phyloP scores from a whole-genome alignment of 2,329 filamentous ascomycete genomes.

The Xylaria sp. region DNA sequence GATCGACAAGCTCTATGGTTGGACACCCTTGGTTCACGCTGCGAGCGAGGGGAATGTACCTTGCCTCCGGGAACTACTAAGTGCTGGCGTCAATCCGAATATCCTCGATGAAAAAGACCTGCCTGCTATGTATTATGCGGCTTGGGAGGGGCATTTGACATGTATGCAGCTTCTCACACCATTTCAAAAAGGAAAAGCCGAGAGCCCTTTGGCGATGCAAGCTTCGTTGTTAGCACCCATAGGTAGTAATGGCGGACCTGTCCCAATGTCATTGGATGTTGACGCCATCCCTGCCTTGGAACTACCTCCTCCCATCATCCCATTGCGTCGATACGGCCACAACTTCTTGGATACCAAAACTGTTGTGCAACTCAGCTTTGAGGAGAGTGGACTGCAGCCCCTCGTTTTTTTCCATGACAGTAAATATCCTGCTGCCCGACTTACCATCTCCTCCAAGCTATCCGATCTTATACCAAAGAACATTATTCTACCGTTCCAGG shows the following conservation, averaged over 20 bases:
- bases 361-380: slow-evolving; percentile 91
- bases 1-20: slow-evolving; percentile 93
- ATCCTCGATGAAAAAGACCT: slow-evolving; percentile 91
- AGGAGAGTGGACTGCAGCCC: slow-evolving; percentile 73
- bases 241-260: slow-evolving; percentile 56
- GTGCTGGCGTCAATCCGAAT: slow-evolving; percentile 77
- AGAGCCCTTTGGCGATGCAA: slow-evolving; percentile 53
- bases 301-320: slow-evolving; percentile 94
- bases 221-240: slow-evolving; percentile 50
- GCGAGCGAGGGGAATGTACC: slow-evolving; percentile 94
- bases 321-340: slow-evolving; percentile 90
- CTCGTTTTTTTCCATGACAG: slow-evolving; percentile 96
- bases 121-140: slow-evolving; percentile 96
- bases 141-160: slow-evolving; percentile 94
- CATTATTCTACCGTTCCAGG: slow-evolving; percentile 91
- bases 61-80: slow-evolving; percentile 81
- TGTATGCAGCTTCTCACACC: slow-evolving; percentile 88
- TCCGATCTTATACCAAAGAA: slow-evolving; percentile 97
- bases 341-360: slow-evolving; percentile 99
- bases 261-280: slow-evolving; percentile 72
- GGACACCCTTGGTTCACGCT: slow-evolving; percentile 95
- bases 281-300: slow-evolving; percentile 93
- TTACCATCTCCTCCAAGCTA: slow-evolving; percentile 95
- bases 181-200: slow-evolving; percentile 52
- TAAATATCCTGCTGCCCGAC: slow-evolving; percentile 91